Evolutionary conservation across 2,329 filamentous ascomycete genomes (phyloP).

Genomic region (Arthroderma uncinatum): DNA sequence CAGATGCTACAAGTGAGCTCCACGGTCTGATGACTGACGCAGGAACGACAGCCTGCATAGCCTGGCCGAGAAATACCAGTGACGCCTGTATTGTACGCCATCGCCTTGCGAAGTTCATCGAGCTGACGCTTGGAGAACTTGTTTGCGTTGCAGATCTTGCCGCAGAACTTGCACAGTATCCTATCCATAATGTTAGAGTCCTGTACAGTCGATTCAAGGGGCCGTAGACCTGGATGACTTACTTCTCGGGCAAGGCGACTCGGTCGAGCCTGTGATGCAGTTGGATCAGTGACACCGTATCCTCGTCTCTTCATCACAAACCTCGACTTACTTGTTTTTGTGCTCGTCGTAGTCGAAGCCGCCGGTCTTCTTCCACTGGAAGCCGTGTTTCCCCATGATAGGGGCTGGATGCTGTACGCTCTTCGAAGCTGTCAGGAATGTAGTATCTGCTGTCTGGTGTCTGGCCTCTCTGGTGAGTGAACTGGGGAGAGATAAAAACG

Average conservation of each 20-base stretch:
- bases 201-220: background rate
- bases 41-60: slow-evolving; percentile 34
- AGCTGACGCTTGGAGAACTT: slow-evolving; percentile 41
- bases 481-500: background rate
- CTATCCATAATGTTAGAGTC: slow-evolving; percentile 19
- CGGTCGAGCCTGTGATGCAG: background rate
- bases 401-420: background rate
- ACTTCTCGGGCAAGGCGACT: slow-evolving; percentile 2
- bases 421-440: background rate
- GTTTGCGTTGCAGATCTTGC: slow-evolving; percentile 27
- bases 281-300: background rate
- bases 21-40: slow-evolving; percentile 32
- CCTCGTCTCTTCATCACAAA: too few relatives aligned
- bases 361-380: background rate
- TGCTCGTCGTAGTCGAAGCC: background rate
- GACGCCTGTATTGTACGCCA: slow-evolving; percentile 15
- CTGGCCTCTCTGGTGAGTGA: background rate
- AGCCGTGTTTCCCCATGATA: slow-evolving; percentile 2
- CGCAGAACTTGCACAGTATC: slow-evolving; percentile 39
- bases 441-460: too few relatives aligned
- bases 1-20: slow-evolving; percentile 43
- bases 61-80: slow-evolving; percentile 14
- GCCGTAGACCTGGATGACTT: background rate
- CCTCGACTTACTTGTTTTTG: background rate
- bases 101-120: slow-evolving; percentile 23